Percentiles rank a stretch among this genome's conserved stretches.
These are phyloP conservation scores for Arthrocladium fulminans DNA, from an alignment of 2,329 filamentous ascomycete species.

Conservation along the genomic window DNA sequence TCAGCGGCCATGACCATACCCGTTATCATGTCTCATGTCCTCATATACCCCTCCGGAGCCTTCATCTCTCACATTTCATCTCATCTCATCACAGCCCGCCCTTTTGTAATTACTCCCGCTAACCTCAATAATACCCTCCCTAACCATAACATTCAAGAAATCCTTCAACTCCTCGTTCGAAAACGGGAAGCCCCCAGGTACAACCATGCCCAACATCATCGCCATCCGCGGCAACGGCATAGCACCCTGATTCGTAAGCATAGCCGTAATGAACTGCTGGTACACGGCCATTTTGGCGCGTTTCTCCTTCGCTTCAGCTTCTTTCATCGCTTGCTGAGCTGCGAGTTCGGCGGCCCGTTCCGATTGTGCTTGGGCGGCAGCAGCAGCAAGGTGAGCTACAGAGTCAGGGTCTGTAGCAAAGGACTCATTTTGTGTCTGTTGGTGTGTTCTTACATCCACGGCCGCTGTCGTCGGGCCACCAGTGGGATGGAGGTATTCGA, in stretches of 20 bases:
- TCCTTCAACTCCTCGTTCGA: conserved; percentile 79
- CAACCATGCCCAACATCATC: conserved; percentile 92
- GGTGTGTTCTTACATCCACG: conserved; percentile 15
- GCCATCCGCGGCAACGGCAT: conserved; percentile 75
- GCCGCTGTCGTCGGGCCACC: conserved; percentile 20
- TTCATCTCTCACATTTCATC: no score
- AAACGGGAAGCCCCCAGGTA: conserved; percentile 81
- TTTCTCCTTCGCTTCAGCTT: conserved; percentile 48
- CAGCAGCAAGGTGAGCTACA: conserved; percentile 5
- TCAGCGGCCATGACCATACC: no score
- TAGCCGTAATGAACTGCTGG: conserved; percentile 85
- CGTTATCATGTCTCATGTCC: neutral
- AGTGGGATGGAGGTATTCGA: conserved; percentile 46
- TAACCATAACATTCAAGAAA: conserved; percentile 71
- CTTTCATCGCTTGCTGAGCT: conserved; percentile 34
- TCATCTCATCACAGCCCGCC: neutral
- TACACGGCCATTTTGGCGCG: conserved; percentile 66
- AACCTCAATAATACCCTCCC: conserved; percentile 59
- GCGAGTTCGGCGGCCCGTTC: conserved; percentile 34
- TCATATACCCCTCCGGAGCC: no score
- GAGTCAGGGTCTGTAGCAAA: conserved; percentile 13
- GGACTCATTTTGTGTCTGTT: conserved; percentile 16
- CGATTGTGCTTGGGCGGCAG: conserved; percentile 21
- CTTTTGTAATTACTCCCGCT: conserved; percentile 59
- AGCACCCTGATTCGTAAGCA: conserved; percentile 84